Evolutionary conservation across 179 eudicot species (phyloP), one percentile per base, ranked within the genome.

Genomic region (Dionaea muscipula): DNA sequence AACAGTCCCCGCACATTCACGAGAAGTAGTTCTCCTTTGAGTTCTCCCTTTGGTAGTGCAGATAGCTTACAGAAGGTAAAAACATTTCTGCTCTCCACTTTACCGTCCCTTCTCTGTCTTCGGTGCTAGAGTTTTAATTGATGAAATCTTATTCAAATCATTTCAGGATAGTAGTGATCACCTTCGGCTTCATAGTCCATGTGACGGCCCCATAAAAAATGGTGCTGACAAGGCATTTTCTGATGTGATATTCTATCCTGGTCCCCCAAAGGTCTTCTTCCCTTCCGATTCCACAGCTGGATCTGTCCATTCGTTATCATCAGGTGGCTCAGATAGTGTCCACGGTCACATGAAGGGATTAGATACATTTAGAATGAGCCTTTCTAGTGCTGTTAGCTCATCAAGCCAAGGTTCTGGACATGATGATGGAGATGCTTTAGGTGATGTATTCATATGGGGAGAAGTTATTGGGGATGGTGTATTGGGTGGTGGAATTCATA

Each of bases 371-470:
- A 80, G 98, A 60, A 79, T 91, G 66, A 91, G 98, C 76, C 71
- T 88, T 58, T 91, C 98, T 37, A 91, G 98, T 75, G 98, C 88
- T 58, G 96, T 91, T 66, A 91, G 98, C 74, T 87, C 96, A 57
- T 87, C 98, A 57, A 91, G 94, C 64, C 98, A 91, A 63, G 96
- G 98, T 37, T 91, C 98, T 59, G 96, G 96, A 57, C 94, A 84
- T 69, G 98, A 91, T 61, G 98, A 91, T 56, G 86, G 89, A 59
- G 94, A 87, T 75, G 88, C 96, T 51, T 63, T 87, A 46, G 98
- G 98, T 14, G 98, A 91, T 66, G 96, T 87, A 70, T 91, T 91
- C 59, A 76, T 87, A 43, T 91, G 98, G 98, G 98, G 98, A 55
- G 96, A 91, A 82, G 84, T 86, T 40, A 77, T 78, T 16, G 98